Percentiles rank a stretch among this genome's conserved stretches.
These are phyloP conservation scores for Alisma plantagoaquatica DNA, from an alignment of 106 monocot species.

Conservation along the genomic window DNA sequence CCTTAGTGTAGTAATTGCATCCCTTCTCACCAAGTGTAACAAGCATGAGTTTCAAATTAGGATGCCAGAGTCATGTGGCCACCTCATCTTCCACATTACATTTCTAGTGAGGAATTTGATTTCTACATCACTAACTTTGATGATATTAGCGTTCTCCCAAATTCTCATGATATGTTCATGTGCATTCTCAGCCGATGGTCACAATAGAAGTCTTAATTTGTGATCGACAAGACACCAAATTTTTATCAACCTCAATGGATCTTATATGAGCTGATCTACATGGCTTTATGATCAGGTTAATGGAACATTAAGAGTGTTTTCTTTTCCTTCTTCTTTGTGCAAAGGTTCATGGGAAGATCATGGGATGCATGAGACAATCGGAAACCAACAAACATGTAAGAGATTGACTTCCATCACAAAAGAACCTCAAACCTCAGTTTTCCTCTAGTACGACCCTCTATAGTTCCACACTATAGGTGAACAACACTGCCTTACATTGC, in stretches of 20 bases:
- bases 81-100: conserved; percentile 13
- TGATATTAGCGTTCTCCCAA: conserved; percentile 30
- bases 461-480: too few species aligned
- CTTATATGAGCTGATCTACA: conserved; percentile 29
- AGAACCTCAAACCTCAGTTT: too few species aligned
- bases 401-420: too few species aligned
- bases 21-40: conserved; percentile 21
- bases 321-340: too few species aligned
- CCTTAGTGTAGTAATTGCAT: conserved; percentile 26
- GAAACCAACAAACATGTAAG: too few species aligned
- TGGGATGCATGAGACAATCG: too few species aligned
- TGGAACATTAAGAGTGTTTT: conserved; percentile 20
- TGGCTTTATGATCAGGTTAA: conserved; percentile 23
- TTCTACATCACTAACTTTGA: conserved; percentile 35
- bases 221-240: conserved; percentile 17
- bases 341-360: too few species aligned
- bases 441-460: too few species aligned
- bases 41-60: conserved; percentile 12
- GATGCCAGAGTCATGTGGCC: conserved; percentile 16
- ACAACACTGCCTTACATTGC: too few species aligned
- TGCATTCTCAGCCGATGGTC: conserved; percentile 24
- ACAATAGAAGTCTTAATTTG: conserved; percentile 26
- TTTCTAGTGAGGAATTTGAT: conserved; percentile 21
- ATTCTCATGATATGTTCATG: conserved; percentile 28
- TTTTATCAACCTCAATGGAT: conserved; percentile 26